A percentile compares a stretch with the other conserved stretches of the same genome.
phyloP scores from a whole-genome alignment of 2,329 filamentous ascomycete genomes.

The Ilyonectria robusta region DNA sequence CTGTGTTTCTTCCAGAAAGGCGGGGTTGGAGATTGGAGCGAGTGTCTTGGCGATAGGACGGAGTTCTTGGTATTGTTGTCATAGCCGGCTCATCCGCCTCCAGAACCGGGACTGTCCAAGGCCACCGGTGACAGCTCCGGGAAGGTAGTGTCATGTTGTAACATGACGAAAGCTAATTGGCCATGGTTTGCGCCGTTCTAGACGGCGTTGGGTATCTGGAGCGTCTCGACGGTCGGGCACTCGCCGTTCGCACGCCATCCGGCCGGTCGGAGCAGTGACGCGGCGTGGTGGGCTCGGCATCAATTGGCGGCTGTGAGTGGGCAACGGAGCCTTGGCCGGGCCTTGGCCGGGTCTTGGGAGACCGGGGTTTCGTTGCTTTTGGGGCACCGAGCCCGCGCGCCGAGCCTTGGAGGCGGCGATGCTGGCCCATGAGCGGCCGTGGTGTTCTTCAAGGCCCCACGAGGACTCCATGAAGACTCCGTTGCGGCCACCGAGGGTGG shows the following conservation, averaged over 20 bases:
- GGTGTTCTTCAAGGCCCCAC: slow-evolving; percentile 29
- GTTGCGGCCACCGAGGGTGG: slow-evolving; percentile 36
- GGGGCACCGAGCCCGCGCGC: slow-evolving; percentile 30
- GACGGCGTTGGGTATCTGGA: slow-evolving; percentile 32
- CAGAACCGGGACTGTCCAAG: slow-evolving; percentile 35
- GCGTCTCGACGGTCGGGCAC: slow-evolving; percentile 32
- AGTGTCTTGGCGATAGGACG: slow-evolving; percentile 43
- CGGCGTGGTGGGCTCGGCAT: slow-evolving; percentile 46
- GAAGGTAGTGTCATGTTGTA: slow-evolving; percentile 20
- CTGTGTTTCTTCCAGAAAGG: slow-evolving; percentile 40
- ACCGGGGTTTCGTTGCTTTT: slow-evolving; percentile 36
- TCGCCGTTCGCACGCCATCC: slow-evolving; percentile 42
- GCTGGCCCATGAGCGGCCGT: slow-evolving; percentile 23
- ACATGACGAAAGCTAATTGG: slow-evolving; percentile 31
- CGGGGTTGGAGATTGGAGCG: slow-evolving; percentile 42
- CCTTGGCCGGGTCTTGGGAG: slow-evolving; percentile 43
- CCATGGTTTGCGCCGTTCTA: slow-evolving; percentile 28
- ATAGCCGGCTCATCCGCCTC: slow-evolving; percentile 33
- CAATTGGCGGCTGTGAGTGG: slow-evolving; percentile 40
- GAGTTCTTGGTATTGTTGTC: slow-evolving; percentile 42
- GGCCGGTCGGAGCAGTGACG: slow-evolving; percentile 42
- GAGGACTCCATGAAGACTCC: slow-evolving; percentile 14
- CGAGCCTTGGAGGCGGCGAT: slow-evolving; percentile 38
- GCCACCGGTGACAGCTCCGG: slow-evolving; percentile 33
- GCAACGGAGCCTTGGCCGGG: slow-evolving; percentile 27